phyloP scores from a whole-genome alignment of 202 grass and related monocot genomes.

The Saccharum hybrid region DNA sequence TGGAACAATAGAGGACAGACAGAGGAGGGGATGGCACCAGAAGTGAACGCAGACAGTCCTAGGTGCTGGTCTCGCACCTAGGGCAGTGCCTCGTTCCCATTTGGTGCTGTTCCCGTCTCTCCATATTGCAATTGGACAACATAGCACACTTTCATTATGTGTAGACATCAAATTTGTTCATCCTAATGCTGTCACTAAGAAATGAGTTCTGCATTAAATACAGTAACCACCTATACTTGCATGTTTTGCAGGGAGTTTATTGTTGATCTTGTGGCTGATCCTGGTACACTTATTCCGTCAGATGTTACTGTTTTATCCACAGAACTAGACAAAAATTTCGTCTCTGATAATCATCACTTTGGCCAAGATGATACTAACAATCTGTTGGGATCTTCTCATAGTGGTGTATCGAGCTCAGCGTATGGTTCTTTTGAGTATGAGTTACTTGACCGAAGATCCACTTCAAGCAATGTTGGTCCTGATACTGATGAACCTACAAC shows the following conservation, averaged over 20 bases:
- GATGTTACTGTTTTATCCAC: slow-evolving; percentile 63
- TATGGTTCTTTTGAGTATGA: slow-evolving; percentile 57
- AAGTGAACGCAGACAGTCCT: background rate
- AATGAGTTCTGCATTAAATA: slow-evolving; percentile 32
- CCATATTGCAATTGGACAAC: background rate
- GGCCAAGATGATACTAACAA: slow-evolving; percentile 44
- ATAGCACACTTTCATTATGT: slow-evolving; percentile 6
- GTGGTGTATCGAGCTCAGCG: slow-evolving; percentile 56
- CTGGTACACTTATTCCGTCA: slow-evolving; percentile 89
- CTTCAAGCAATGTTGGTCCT: slow-evolving; percentile 47
- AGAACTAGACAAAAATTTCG: slow-evolving; percentile 58
- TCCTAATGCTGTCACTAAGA: slow-evolving; percentile 18
- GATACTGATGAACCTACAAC: slow-evolving; percentile 53
- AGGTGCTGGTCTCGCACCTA: background rate
- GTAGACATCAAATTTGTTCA: slow-evolving; percentile 30
- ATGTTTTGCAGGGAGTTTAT: slow-evolving; percentile 87
- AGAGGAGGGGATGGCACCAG: background rate
- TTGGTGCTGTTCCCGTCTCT: background rate
- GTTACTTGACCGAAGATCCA: slow-evolving; percentile 50
- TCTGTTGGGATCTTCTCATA: slow-evolving; percentile 54
- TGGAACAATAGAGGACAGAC: background rate
- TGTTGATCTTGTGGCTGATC: slow-evolving; percentile 90
- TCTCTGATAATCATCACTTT: slow-evolving; percentile 53
- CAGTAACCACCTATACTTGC: slow-evolving; percentile 25
- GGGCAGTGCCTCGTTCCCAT: background rate